These are phyloP conservation scores for Nyssa sinensis DNA, from an alignment of 148 eudicot genomes.

Conservation along the genomic window DNA sequence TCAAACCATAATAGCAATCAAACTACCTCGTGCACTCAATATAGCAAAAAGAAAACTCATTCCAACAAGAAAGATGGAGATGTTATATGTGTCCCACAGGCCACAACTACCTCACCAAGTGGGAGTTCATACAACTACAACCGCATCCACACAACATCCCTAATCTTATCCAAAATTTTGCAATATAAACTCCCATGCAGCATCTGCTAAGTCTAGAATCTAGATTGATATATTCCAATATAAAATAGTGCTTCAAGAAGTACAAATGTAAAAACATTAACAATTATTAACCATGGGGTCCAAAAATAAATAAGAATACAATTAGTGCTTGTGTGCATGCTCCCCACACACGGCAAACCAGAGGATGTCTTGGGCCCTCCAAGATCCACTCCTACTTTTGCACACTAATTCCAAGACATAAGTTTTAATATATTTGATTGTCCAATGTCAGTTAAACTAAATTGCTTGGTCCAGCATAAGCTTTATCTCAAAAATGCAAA, in stretches of 20 bases:
- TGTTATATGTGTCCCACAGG: neutral
- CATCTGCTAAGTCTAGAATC: too few relatives aligned
- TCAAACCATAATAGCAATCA: neutral
- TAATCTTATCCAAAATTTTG: too few relatives aligned
- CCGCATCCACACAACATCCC: neutral
- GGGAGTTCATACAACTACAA: neutral
- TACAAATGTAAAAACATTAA: conserved; percentile 4
- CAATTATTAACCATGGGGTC: neutral
- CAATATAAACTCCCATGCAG: too few relatives aligned
- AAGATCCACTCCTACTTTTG: neutral
- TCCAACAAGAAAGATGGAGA: neutral
- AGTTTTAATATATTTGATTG: neutral
- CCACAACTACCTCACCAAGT: neutral
- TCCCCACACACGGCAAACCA: neutral
- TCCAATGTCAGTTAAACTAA: neutral
- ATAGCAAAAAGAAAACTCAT: too few relatives aligned
- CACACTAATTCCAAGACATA: neutral
- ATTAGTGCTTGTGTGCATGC: too few relatives aligned
- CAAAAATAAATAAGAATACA: neutral
- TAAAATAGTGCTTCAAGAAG: neutral
- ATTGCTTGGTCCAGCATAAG: neutral
- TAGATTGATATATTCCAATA: too few relatives aligned
- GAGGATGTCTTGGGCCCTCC: neutral
- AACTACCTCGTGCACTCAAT: neutral
- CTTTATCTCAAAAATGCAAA: neutral